Percentiles rank a stretch among this genome's conserved stretches.
These are phyloP conservation scores for Marchantia polymorpha DNA, from an alignment of 225 moss, liverwort and hornwort species.

Conservation along the genomic window DNA sequence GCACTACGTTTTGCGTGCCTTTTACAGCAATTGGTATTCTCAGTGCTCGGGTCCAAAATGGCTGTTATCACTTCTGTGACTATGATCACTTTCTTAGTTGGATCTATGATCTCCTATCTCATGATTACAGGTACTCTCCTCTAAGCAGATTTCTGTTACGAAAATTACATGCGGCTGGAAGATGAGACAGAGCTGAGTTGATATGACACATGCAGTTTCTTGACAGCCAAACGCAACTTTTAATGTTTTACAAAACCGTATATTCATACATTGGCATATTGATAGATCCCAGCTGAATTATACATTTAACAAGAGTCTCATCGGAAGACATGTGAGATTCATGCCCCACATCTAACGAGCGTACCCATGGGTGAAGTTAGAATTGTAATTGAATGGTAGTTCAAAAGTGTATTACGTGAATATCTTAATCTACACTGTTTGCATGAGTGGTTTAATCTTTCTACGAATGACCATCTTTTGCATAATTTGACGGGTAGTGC, in stretches of 20 bases:
- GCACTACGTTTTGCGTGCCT: slow-evolving; percentile 24
- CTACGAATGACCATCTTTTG: no score
- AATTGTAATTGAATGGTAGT: no score
- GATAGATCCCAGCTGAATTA: neutral
- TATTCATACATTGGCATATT: neutral
- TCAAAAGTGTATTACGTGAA: no score
- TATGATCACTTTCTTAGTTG: slow-evolving; percentile 61
- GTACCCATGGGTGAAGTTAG: no score
- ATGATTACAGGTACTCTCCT: slow-evolving; percentile 75
- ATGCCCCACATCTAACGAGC: no score
- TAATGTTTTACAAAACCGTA: neutral
- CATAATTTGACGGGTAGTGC: no score
- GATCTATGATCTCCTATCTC: slow-evolving; percentile 75
- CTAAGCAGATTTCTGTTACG: neutral
- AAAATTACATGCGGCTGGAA: no score
- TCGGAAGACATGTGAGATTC: no score
- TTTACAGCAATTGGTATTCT: slow-evolving; percentile 71
- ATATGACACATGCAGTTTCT: neutral
- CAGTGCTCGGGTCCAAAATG: slow-evolving; percentile 75
- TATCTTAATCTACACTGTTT: no score
- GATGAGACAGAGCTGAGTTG: neutral
- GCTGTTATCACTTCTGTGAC: slow-evolving; percentile 67
- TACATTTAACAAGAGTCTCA: neutral
- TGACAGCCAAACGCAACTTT: neutral
- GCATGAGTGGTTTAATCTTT: no score